Base-by-base conservation (phyloP, 352 stramenopile species). In the Phytophthora fragariaefolia region DNA sequence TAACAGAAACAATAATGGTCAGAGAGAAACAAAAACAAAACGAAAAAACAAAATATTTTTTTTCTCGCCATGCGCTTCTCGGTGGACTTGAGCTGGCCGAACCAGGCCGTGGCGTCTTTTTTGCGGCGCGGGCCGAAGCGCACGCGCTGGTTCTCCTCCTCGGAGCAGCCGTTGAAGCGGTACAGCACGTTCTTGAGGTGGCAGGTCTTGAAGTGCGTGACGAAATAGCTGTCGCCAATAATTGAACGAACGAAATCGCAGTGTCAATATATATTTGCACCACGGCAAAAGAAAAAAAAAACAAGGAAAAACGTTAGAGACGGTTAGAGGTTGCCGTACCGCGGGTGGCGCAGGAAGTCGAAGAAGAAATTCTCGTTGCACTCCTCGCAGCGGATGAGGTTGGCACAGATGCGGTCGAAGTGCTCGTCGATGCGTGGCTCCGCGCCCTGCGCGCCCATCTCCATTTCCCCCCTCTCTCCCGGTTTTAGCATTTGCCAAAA, bases 321-420 rank as follows among this genome's bases (percentile, higher is more conserved):
- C 26, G 6, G 24, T 36, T 15, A 59, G 6, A 28, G 6, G 27
- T 23, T 27, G 13, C 8, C 71, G 24, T 46, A 91, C 83, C 82
- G 66, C 30, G 84, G 84, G 30, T 93, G 84, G 15, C 84, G 84
- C 34, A 93, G 34, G 28, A 90, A 91, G 67, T 93, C 84, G 51
- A 93, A 93, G 64, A 90, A 93, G 26, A 90, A 93, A 52, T 87
- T 89, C 58, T 91, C 82, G 45, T 88, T 90, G 69, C 84, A 93
- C 63, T 93, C 81, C 42, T 93, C 84, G 56, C 84, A 93, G 40
- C 82, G 84, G 26, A 93, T 90, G 32, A 91, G 83, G 52, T 93
- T 93, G 34, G 82, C 84, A 40, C 70, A 66, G 15, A 81, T 66
- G 43, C 51, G 55, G 50, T 91, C 84, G 66, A 91, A 92, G 56